A percentile compares a stretch with the other conserved stretches of the same genome.
Evolutionary conservation across 2,329 filamentous ascomycete species (phyloP).

Genomic region (Corynespora cassiicola): DNA sequence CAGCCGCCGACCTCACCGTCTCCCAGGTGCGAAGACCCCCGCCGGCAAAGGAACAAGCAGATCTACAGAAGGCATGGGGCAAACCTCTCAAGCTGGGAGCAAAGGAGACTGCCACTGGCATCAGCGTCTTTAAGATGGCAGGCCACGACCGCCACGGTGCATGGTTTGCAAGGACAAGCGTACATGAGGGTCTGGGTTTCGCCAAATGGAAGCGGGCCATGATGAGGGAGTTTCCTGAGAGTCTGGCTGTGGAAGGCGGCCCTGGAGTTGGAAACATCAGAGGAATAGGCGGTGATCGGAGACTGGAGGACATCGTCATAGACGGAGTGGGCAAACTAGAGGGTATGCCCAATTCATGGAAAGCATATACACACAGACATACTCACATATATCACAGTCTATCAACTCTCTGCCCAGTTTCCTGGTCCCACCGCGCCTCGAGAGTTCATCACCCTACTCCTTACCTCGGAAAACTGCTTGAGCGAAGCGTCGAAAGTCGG

Average conservation of each 20-base stretch:
- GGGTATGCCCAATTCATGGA: slow-evolving; percentile 60
- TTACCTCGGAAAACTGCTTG: slow-evolving; percentile 67
- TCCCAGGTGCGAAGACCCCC: slow-evolving; percentile 59
- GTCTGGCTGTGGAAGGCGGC: slow-evolving; percentile 71
- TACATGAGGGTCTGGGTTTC: slow-evolving; percentile 81
- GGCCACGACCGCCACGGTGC: slow-evolving; percentile 82
- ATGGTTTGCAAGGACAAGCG: slow-evolving; percentile 87
- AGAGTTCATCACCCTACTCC: slow-evolving; percentile 83
- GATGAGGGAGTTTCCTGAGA: slow-evolving; percentile 79
- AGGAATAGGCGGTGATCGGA: slow-evolving; percentile 82
- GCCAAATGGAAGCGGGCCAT: slow-evolving; percentile 79
- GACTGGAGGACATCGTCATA: slow-evolving; percentile 68
- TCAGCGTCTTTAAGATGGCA: slow-evolving; percentile 80
- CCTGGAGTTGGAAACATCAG: slow-evolving; percentile 78
- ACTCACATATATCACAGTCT: slow-evolving; percentile 61
- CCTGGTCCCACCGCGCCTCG: slow-evolving; percentile 85
- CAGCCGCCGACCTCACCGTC: slow-evolving; percentile 59
- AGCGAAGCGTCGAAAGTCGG: slow-evolving; percentile 52
- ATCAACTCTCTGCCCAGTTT: slow-evolving; percentile 86
- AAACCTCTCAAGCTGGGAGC: slow-evolving; percentile 78
- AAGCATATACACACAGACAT: slow-evolving; percentile 9
- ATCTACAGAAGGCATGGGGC: slow-evolving; percentile 81
- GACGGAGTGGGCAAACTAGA: slow-evolving; percentile 68
- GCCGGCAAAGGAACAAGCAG: slow-evolving; percentile 59
- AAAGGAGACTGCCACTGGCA: slow-evolving; percentile 76